Base-by-base conservation (phyloP, 1,284 basidiomycete genomes). In the Microbotryomycetes sp. region DNA sequence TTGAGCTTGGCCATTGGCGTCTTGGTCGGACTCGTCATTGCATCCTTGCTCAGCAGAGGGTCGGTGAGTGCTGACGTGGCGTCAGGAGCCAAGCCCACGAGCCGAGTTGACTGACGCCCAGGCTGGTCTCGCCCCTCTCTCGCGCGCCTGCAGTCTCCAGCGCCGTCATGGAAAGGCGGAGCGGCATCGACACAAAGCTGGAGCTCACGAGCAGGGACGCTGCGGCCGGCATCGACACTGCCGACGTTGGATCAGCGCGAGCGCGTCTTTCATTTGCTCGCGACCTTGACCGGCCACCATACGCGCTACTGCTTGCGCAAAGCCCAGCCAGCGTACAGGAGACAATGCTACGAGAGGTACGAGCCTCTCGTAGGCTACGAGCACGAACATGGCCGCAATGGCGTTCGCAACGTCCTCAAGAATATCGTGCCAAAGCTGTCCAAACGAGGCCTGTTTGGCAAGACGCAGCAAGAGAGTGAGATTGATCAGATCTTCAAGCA, bases 271-370 rank as follows among this genome's bases (percentile, higher is more conserved):
- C 84, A 91, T 60, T 82, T 96, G 52, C 81, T 97, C 57, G 87
- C 88, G 28, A 86, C 87, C 5, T 81, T 97, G 53, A 85, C 89
- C 0, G 84, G 89, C 0, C 89, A 93, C 73, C 87, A 96, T 76
- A 96, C 92, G 23, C 85, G 85, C 61, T 87, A 91, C 76, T 97
- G 92, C 77, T 90, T 89, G 13, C 83, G 87, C 31, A 80, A 82
- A 68, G 81, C 89, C 4, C 92, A 94, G 73, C 82, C 85, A 4
- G 78, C 90, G 30, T 96, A 96, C 75, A 79, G 80, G 57, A 82
- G 88, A 57, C 92, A 97, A 75, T 89, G 85, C 2, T 78, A 81
- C 48, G 89, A 92, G 66, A 84, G 92, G 5, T 97, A 96, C 74
- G 78, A 82, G 7, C 78, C 87, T 1, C 81, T 97, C 35, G 80